Evolutionary conservation across 129 eudicot species (phyloP), one percentile per base, ranked within the genome.

Genomic region (Helianthus tuberosus): DNA sequence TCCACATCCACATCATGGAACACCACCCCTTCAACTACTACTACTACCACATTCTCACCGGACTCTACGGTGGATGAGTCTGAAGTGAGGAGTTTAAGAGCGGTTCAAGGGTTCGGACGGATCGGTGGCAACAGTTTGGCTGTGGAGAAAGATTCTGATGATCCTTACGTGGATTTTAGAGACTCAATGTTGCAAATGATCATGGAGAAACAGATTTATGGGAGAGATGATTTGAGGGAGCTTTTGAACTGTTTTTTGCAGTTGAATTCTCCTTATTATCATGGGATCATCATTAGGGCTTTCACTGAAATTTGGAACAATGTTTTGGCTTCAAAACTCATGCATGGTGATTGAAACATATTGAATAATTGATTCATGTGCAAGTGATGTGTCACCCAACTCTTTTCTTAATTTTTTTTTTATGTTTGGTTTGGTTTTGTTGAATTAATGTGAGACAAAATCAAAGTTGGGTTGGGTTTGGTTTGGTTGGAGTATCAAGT

Each of bases 81-180:
- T 43, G 91, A 89, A 68, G 79, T 84, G 8, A 74, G 68, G 63
- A 85, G 86, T 78, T 54, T 84, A 68, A 78, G 83, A 49, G 96
- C 96, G 29, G 96, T 92, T 3, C 91, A 87, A 72, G 98, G 98
- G 39, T 89, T 89, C 68, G 93, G 98, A 5, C 66, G 81, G 16
- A 77, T 92, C 71, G 91, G 93, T 73, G 91, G 89, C 74, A 81
- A 87, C 57, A 87, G 93, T 23, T 86, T 92, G 44, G 96, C 97
- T 47, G 96, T 92, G 65, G 96, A 92, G 86, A 92, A 92, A 55
- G 97, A 92, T 50, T 92, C 96, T 67, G 96, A 86, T 77, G 96
- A 92, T 85, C 97, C 97, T 3, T 92, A 89, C 17, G 79, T 89
- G 4, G 96, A 92, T 66, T 92, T 92, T 77, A 85, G 96, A 29